These are phyloP conservation scores for Prototheca wickerhamii DNA, from an alignment of 163 green algal genomes.

Conservation along the genomic window DNA sequence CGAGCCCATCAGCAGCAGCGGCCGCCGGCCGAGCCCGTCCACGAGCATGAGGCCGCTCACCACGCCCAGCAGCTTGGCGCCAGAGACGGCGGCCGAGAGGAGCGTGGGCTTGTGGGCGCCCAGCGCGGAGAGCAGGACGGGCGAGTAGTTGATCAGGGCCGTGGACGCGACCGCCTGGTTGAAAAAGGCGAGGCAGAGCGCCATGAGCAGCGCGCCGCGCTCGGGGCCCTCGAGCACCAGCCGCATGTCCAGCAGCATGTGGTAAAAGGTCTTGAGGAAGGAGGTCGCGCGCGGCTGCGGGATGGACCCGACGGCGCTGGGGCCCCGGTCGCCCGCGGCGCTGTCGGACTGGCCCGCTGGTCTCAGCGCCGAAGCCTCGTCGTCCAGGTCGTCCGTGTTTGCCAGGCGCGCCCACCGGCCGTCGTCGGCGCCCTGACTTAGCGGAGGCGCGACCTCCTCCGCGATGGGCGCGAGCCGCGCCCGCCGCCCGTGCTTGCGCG, in stretches of 20 bases:
- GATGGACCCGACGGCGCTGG: not conserved
- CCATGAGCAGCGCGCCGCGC: conserved; percentile 46
- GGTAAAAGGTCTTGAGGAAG: not conserved
- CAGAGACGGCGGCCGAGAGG: conserved; percentile 32
- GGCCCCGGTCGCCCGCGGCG: not conserved
- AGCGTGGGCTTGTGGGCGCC: conserved; percentile 26
- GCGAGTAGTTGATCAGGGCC: conserved; percentile 82
- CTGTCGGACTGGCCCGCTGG: not conserved
- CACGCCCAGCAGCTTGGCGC: conserved; percentile 22
- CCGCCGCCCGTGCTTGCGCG: not conserved
- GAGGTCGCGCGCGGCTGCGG: not conserved
- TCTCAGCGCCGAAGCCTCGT: no score
- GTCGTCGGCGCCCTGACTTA: not conserved
- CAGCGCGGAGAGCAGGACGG: conserved; percentile 26
- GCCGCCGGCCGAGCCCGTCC: conserved; percentile 61
- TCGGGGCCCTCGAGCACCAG: conserved; percentile 41
- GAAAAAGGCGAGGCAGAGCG: conserved; percentile 63
- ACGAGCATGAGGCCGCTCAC: conserved; percentile 46
- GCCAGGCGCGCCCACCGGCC: no score
- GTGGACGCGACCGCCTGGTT: conserved; percentile 66
- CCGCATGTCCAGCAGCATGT: conserved; percentile 35
- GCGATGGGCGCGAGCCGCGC: not conserved
- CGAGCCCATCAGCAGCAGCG: conserved; percentile 64
- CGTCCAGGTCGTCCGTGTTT: no score
- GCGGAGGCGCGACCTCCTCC: not conserved